Evolutionary conservation across 768 basidiomycete genomes (phyloP).

Genomic region (Serpula lacrymans): DNA sequence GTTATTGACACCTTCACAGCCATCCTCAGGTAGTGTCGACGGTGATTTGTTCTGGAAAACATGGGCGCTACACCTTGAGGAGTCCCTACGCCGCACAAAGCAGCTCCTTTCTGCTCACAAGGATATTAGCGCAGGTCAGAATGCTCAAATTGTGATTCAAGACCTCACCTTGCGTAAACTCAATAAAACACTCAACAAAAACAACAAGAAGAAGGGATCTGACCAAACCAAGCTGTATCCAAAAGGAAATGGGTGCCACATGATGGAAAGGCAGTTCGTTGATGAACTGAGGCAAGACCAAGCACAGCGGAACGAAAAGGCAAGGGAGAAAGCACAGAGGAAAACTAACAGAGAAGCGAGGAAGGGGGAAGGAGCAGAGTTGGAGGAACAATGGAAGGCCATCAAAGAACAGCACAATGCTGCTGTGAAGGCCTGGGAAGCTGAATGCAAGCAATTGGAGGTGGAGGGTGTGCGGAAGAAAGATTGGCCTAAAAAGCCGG

Average conservation of each 20-base stretch:
- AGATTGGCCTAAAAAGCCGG: conserved; percentile 1
- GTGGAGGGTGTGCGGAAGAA: conserved; percentile 3
- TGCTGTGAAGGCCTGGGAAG: not conserved
- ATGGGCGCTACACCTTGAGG: too few relatives aligned
- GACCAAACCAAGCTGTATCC: conserved; percentile 9
- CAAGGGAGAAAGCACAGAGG: conserved; percentile 4
- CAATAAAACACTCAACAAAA: conserved; percentile 13
- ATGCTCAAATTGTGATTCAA: conserved; percentile 19
- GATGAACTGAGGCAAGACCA: conserved; percentile 4
- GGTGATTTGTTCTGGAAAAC: too few relatives aligned
- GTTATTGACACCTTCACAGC: too few relatives aligned
- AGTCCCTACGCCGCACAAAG: too few relatives aligned
- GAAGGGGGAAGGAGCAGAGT: conserved; percentile 3
- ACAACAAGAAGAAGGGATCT: conserved; percentile 15
- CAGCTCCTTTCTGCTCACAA: too few relatives aligned
- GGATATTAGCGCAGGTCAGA: too few relatives aligned
- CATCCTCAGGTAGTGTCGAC: too few relatives aligned
- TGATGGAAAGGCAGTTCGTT: conserved; percentile 9
- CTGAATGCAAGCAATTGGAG: conserved; percentile 2
- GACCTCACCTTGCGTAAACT: conserved; percentile 10
- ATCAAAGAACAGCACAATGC: conserved; percentile 6
- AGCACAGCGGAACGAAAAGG: not conserved
- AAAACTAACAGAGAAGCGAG: conserved; percentile 1
- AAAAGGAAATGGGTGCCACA: conserved; percentile 12
- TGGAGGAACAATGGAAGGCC: conserved; percentile 7